phyloP scores from a whole-genome alignment of 106 monocot genomes.

The Amphibolis antarctica region DNA sequence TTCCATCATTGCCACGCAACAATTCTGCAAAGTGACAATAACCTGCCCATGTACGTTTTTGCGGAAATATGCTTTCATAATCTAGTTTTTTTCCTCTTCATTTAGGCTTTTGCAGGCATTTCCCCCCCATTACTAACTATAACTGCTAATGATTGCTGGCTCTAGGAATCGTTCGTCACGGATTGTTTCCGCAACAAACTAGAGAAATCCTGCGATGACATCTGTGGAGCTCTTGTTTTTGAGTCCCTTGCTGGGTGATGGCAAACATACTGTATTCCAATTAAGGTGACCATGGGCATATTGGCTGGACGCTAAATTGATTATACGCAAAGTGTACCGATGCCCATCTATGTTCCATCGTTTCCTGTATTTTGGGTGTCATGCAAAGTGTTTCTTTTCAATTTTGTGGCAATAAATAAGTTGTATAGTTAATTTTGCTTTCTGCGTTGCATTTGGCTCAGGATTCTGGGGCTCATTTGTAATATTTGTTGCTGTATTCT shows the following conservation, averaged over 20 bases:
- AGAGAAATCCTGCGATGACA: background rate
- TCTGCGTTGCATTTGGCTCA: constrained; percentile 17
- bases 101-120: background rate
- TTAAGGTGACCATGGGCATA: too few species aligned
- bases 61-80: background rate
- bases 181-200: constrained; percentile 2
- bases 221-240: background rate
- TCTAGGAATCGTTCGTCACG: constrained; percentile 1
- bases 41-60: background rate
- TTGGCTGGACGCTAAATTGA: background rate
- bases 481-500: constrained; percentile 22
- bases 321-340: constrained; percentile 3
- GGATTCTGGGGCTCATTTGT: constrained; percentile 18
- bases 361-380: constrained; percentile 16
- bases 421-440: constrained; percentile 14
- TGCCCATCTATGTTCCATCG: constrained; percentile 9
- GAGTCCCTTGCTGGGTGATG: background rate
- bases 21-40: constrained; percentile 7
- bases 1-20: constrained; percentile 7
- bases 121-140: background rate
- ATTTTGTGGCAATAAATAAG: constrained; percentile 27
- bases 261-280: background rate
- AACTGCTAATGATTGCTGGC: background rate
- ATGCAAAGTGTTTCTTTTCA: constrained; percentile 14
- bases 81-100: background rate